Evolutionary conservation across 208 protist species (phyloP).

Genomic region (Trichomonas tenax): DNA sequence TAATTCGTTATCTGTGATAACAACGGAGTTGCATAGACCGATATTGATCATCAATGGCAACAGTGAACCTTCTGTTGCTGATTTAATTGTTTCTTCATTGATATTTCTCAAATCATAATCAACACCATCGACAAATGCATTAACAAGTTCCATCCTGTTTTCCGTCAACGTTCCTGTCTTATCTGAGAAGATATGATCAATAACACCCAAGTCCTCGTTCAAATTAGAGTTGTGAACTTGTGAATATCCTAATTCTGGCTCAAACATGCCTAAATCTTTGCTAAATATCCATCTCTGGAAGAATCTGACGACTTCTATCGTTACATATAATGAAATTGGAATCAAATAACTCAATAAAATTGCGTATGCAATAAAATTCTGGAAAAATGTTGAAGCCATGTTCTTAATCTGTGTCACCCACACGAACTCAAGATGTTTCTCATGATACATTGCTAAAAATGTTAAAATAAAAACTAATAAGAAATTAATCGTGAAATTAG

Average conservation of each 20-base stretch:
- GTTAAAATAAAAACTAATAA: not conserved
- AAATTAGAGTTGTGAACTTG: slow-evolving; percentile 52
- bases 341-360: slow-evolving; percentile 32
- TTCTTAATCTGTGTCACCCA: not conserved
- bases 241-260: not conserved
- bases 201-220: slow-evolving; percentile 85
- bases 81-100: not conserved
- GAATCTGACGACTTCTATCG: slow-evolving; percentile 30
- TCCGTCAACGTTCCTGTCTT: slow-evolving; percentile 93
- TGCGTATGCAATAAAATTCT: slow-evolving; percentile 20
- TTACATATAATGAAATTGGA: slow-evolving; percentile 34
- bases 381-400: not conserved
- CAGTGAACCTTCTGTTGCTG: not conserved
- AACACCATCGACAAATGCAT: not conserved
- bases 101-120: not conserved
- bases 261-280: not conserved
- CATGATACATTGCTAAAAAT: not conserved
- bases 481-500: not conserved
- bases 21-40: not conserved
- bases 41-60: not conserved
- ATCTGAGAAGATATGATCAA: slow-evolving; percentile 87
- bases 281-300: slow-evolving; percentile 18
- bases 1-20: not conserved
- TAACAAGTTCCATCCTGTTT: slow-evolving; percentile 33
- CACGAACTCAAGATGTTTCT: not conserved